Evolutionary conservation across 257 asterid genomes (phyloP), one percentile per base, ranked within the genome.

Genomic region (Handroanthus guayacan): DNA sequence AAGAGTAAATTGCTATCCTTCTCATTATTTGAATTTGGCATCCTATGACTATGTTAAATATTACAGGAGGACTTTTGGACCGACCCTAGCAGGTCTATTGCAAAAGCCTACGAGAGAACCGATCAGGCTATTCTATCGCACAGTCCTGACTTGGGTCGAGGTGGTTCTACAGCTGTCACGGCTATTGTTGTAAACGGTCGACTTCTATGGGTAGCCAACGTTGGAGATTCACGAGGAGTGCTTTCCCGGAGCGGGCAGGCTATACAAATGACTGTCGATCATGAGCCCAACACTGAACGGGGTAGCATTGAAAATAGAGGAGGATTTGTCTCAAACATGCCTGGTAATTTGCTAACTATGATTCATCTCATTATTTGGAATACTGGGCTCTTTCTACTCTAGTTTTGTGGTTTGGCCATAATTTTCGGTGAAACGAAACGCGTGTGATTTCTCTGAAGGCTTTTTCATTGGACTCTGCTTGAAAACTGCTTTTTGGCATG

Each of bases 141-240:
- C 79, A 82, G 43, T 76, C 92, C 97, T 3, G 97, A 94, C 83
- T 82, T 94, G 54, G 99, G 99, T 56, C 83, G 94, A 80, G 99
- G 99, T 61, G 99, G 99, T 9, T 94, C 99, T 31, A 94, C 99
- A 55, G 99, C 99, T 5, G 99, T 92, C 36, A 94, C 97, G 16
- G 97, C 97, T 4, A 88, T 94, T 80, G 90, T 94, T 31, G 79
- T 90, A 78, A 81, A 92, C 36, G 74, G 85, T 50, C 81, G 82
- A 47, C 82, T 72, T 47, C 76, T 94, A 62, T 94, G 96, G 99
- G 95, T 94, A 38, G 97, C 99, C 67, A 94, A 94, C 73, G 93
- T 94, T 17, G 99, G 97, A 54, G 99, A 94, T 72, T 94, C 99
- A 51, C 87, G 99, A 45, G 99, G 94, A 5, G 93, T 92, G 62